Evolutionary conservation across 2,329 filamentous ascomycete species (phyloP).

Genomic region (Neoascochyta sp.): DNA sequence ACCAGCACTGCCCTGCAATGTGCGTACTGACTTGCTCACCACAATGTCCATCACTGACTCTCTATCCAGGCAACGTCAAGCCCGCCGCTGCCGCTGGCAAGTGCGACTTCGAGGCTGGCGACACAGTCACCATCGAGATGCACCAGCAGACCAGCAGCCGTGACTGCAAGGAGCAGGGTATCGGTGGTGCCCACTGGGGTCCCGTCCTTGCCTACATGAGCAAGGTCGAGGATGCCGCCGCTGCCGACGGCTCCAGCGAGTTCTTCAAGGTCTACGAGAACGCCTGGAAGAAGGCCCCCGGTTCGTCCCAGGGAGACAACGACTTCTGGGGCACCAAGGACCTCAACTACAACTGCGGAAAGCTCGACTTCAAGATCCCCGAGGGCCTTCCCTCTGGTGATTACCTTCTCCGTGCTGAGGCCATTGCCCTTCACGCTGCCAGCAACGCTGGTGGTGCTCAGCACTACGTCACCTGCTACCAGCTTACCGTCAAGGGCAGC

Average conservation of each 20-base stretch:
- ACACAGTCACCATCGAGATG: conserved; percentile 31
- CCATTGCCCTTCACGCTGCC: conserved; percentile 47
- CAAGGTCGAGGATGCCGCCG: conserved; percentile 38
- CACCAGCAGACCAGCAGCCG: conserved; percentile 27
- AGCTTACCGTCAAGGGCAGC: conserved; percentile 41
- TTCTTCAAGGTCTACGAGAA: conserved; percentile 50
- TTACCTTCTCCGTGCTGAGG: conserved; percentile 46
- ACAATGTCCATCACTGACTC: conserved; percentile 1
- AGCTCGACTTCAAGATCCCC: conserved; percentile 35
- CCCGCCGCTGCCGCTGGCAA: conserved; percentile 24
- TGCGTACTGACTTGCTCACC: conserved; percentile 1
- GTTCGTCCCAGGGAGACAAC: conserved; percentile 39
- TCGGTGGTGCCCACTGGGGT: conserved; percentile 47
- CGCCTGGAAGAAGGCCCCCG: conserved; percentile 32
- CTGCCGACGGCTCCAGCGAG: conserved; percentile 46
- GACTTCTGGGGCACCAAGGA: conserved; percentile 44
- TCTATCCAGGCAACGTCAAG: conserved; percentile 17
- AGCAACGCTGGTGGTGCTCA: conserved; percentile 40
- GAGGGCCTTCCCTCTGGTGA: conserved; percentile 42
- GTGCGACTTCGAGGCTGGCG: conserved; percentile 23
- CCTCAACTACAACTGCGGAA: conserved; percentile 39
- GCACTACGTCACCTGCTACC: conserved; percentile 47
- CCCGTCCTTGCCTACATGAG: conserved; percentile 53
- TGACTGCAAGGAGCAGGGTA: conserved; percentile 19
- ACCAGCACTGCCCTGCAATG: conserved; percentile 29